Conservation (phyloP, 495 filamentous ascomycete species). For the Lophium mytilinum region DNA sequence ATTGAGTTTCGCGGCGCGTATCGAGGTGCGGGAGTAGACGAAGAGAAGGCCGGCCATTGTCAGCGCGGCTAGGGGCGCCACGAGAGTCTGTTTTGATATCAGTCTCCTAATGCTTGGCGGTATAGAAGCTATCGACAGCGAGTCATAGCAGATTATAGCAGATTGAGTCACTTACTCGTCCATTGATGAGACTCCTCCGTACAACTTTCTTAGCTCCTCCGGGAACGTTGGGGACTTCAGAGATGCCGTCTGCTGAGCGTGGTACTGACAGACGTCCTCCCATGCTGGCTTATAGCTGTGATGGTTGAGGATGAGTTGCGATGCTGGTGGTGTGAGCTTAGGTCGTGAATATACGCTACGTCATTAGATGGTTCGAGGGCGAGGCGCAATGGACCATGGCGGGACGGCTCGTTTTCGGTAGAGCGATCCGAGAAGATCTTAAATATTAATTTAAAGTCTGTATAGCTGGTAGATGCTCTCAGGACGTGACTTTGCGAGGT, state of each 20-base stretch:
- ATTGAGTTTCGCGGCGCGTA: slow-evolving; percentile 38
- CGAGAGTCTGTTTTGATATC: slow-evolving; percentile 20
- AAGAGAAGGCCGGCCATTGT: slow-evolving; percentile 42
- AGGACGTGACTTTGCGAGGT: too few species aligned
- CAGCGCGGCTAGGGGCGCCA: slow-evolving; percentile 37
- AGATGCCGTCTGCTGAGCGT: slow-evolving; percentile 22
- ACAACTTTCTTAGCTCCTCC: slow-evolving; percentile 6
- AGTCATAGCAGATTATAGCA: neutral
- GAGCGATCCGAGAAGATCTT: too few species aligned
- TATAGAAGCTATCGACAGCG: neutral
- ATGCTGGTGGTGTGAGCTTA: neutral
- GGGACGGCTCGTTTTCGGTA: neutral
- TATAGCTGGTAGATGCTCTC: too few species aligned
- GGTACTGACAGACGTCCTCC: slow-evolving; percentile 31
- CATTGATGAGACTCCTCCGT: slow-evolving; percentile 20
- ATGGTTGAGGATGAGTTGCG: neutral
- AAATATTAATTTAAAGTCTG: too few species aligned
- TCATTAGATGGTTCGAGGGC: neutral
- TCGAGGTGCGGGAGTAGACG: slow-evolving; percentile 39
- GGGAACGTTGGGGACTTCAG: slow-evolving; percentile 24
- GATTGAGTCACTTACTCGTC: slow-evolving; percentile 9
- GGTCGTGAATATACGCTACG: neutral
- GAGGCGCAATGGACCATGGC: neutral
- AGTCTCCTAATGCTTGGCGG: too few species aligned
- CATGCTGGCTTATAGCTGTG: slow-evolving; percentile 15